A percentile compares a stretch with the other conserved stretches of the same genome.
Conservation (phyloP, 768 basidiomycete species). For the Tylopilus subfusipes region DNA sequence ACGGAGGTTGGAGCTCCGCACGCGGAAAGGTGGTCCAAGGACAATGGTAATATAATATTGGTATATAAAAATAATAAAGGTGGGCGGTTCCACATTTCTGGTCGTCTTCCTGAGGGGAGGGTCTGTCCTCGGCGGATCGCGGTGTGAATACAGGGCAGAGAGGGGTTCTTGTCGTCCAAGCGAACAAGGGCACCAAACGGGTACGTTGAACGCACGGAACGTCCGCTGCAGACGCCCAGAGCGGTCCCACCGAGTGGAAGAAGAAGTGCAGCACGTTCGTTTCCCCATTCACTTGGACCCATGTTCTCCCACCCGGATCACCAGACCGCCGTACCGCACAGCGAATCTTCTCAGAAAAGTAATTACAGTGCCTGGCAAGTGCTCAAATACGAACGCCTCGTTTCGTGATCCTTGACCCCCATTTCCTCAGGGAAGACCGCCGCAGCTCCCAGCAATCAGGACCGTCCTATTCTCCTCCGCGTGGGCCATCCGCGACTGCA, state of each 20-base stretch:
- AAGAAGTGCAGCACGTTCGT: constrained; percentile 15
- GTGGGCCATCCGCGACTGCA: constrained; percentile 20
- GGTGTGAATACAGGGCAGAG: constrained; percentile 13
- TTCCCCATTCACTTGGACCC: constrained; percentile 18
- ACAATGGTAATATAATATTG: constrained; percentile 16
- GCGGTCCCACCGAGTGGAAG: no score
- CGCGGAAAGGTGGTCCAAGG: constrained; percentile 11
- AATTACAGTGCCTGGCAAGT: constrained; percentile 29
- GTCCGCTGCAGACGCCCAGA: constrained; percentile 7
- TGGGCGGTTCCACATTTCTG: constrained; percentile 10
- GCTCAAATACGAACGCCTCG: constrained; percentile 19
- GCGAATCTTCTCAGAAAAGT: constrained; percentile 24
- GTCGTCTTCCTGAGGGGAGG: constrained; percentile 8
- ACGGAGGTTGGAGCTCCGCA: constrained; percentile 28
- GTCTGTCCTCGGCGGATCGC: constrained; percentile 10
- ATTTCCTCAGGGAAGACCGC: constrained; percentile 28
- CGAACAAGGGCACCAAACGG: neutral
- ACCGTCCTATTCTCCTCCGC: constrained; percentile 20
- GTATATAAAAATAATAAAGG: constrained; percentile 13
- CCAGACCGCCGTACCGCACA: constrained; percentile 25
- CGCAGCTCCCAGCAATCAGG: constrained; percentile 25
- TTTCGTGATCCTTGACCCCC: constrained; percentile 13
- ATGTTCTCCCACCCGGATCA: constrained; percentile 34
- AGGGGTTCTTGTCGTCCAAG: constrained; percentile 3
- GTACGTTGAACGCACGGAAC: constrained; percentile 16